phyloP scores from a whole-genome alignment of 768 basidiomycete species.

The Galerina marginata region DNA sequence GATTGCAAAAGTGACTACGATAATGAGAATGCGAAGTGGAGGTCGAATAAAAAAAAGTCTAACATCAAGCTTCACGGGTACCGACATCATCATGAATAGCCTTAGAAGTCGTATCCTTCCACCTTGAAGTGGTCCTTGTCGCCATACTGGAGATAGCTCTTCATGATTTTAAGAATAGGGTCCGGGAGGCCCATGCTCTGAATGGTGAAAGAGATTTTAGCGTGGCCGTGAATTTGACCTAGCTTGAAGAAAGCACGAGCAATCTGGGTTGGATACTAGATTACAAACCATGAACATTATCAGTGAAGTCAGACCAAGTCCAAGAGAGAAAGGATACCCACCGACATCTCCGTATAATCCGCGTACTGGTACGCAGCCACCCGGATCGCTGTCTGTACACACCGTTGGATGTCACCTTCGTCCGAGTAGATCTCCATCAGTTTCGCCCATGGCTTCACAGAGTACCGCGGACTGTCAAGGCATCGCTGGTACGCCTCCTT shows the following conservation, averaged over 20 bases:
- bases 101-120: constrained; percentile 82
- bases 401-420: constrained; percentile 91
- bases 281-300: constrained; percentile 1
- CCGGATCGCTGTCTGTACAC: constrained; percentile 90
- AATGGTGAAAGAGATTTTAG: constrained; percentile 92
- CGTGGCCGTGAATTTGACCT: constrained; percentile 90
- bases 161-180: constrained; percentile 90
- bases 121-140: constrained; percentile 73
- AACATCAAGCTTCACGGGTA: neutral
- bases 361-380: constrained; percentile 92
- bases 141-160: constrained; percentile 88
- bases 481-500: constrained; percentile 98
- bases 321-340: constrained; percentile 44
- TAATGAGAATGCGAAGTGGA: no score
- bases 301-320: constrained; percentile 1
- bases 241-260: constrained; percentile 93
- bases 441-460: constrained; percentile 91
- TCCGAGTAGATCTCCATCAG: constrained; percentile 96
- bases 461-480: constrained; percentile 85
- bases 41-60: neutral
- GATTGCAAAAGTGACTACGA: no score
- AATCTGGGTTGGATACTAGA: constrained; percentile 87
- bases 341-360: constrained; percentile 89
- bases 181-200: constrained; percentile 95
- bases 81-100: neutral